Evolutionary conservation across 768 basidiomycete species (phyloP).

Genomic region (Rickenella mellea): DNA sequence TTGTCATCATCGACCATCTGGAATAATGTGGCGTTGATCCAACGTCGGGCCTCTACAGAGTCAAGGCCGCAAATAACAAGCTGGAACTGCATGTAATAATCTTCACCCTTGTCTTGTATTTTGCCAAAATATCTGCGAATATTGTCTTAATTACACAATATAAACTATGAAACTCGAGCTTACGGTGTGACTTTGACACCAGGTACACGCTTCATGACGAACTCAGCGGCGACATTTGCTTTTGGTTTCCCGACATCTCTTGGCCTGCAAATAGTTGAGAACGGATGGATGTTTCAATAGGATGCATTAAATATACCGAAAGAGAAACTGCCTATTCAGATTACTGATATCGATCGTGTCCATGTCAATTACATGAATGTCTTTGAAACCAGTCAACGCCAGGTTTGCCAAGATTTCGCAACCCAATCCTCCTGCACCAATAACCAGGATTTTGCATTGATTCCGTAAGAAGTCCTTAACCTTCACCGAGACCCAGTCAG

Average conservation of each 20-base stretch:
- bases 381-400: constrained; percentile 92
- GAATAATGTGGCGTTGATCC: constrained; percentile 98
- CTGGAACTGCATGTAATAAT: constrained; percentile 95
- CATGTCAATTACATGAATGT: constrained; percentile 99
- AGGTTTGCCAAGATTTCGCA: constrained; percentile 97
- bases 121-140: constrained; percentile 82
- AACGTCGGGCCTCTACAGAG: constrained; percentile 92
- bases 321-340: constrained; percentile 95
- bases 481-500: constrained; percentile 28
- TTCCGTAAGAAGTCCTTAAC: constrained; percentile 81
- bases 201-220: constrained; percentile 92
- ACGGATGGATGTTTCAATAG: background rate
- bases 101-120: constrained; percentile 95
- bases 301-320: constrained; percentile 49
- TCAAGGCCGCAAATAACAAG: constrained; percentile 96
- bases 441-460: constrained; percentile 88
- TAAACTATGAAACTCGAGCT: constrained; percentile 21
- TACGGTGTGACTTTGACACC: constrained; percentile 97
- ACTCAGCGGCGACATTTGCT: constrained; percentile 89
- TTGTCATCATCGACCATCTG: constrained; percentile 90
- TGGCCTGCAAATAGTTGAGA: constrained; percentile 33
- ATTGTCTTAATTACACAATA: constrained; percentile 3
- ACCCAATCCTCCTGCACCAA: constrained; percentile 94
- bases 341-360: constrained; percentile 99
- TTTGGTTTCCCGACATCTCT: constrained; percentile 93